These are phyloP conservation scores for Phyllostachys edulis DNA, from an alignment of 176 grass and related monocot genomes.

Conservation along the genomic window DNA sequence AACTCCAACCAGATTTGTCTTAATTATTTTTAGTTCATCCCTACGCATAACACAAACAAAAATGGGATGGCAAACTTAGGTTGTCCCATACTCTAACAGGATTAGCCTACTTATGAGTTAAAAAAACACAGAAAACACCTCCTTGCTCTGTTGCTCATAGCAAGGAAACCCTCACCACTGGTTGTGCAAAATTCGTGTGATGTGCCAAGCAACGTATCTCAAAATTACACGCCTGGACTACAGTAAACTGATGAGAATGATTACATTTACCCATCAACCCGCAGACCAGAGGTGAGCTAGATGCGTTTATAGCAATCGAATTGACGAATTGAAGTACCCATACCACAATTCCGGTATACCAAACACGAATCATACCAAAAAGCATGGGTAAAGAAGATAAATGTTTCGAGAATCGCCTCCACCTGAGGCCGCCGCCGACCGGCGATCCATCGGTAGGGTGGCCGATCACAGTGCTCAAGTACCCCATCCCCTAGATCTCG, in stretches of 20 bases:
- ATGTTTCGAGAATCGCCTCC: neutral
- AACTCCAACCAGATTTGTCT: neutral
- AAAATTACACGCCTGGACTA: neutral
- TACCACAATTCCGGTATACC: neutral
- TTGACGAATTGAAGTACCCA: neutral
- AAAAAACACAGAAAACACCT: neutral
- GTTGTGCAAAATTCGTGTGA: neutral
- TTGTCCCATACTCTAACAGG: neutral
- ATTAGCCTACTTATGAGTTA: neutral
- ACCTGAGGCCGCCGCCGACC: slow-evolving; percentile 59
- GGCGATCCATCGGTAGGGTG: slow-evolving; percentile 55
- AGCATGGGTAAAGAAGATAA: neutral
- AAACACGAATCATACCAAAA: neutral
- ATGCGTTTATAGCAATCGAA: neutral
- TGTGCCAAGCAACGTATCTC: neutral
- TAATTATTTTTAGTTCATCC: neutral
- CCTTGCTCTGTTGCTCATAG: neutral
- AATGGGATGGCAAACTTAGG: neutral
- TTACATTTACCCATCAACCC: neutral
- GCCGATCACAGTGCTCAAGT: slow-evolving; percentile 58
- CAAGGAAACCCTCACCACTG: neutral
- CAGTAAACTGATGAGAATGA: neutral
- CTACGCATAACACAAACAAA: neutral
- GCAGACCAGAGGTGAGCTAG: neutral
- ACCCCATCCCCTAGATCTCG: slow-evolving; percentile 42